A percentile compares a stretch with the other conserved stretches of the same genome.
phyloP scores from a whole-genome alignment of 768 basidiomycete species.

The Podaxis mareebaensis region DNA sequence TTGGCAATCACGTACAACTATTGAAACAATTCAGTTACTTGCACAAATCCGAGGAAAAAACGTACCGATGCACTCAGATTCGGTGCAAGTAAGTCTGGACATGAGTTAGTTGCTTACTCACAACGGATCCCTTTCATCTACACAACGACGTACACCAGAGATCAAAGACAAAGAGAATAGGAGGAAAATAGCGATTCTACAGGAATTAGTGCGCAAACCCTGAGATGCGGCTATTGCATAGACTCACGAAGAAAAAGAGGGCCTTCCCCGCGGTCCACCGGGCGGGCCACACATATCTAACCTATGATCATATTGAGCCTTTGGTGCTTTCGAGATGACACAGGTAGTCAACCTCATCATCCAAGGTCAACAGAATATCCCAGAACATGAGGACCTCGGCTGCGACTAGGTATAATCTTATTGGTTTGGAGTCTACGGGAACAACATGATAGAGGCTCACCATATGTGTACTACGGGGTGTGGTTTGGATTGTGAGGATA shows the following conservation, averaged over 20 bases:
- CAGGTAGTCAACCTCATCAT: neutral
- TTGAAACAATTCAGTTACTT: neutral
- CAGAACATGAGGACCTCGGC: slow-evolving; percentile 5
- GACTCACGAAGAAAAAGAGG: slow-evolving; percentile 5
- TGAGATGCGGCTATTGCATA: neutral
- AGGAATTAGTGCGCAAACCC: neutral
- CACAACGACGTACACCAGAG: slow-evolving; percentile 5
- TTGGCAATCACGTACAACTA: neutral
- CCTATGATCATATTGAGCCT: neutral
- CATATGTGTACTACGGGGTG: neutral
- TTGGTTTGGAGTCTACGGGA: neutral
- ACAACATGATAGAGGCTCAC: neutral
- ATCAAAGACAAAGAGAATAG: slow-evolving; percentile 5
- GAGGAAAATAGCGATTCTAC: slow-evolving; percentile 11
- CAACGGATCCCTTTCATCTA: too few species aligned
- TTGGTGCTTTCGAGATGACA: too few species aligned
- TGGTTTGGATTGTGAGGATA: neutral
- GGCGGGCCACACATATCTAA: slow-evolving; percentile 1
- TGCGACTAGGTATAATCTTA: neutral
- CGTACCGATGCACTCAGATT: neutral
- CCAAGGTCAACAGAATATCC: slow-evolving; percentile 9
- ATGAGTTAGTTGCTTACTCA: neutral
- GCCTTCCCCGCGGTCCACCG: slow-evolving; percentile 1
- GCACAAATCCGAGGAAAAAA: neutral
- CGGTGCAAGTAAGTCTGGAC: neutral